Evolutionary conservation across 371 early-diverging fungal species (phyloP), one percentile per base, ranked within the genome.

Genomic region (Sporodiniella umbellata): DNA sequence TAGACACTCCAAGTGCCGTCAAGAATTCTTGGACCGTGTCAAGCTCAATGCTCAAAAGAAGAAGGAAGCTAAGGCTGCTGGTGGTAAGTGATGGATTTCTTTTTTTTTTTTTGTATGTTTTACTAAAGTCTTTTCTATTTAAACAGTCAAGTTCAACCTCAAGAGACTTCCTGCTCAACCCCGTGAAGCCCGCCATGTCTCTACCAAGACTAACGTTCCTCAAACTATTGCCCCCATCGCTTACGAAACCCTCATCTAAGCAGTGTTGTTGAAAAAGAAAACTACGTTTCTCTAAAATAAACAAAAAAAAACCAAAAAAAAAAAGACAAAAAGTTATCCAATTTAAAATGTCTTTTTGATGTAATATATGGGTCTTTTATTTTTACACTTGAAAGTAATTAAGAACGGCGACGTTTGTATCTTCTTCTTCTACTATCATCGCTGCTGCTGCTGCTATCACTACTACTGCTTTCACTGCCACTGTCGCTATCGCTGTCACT

Each of bases 1-100:
- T 70, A 95, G 90, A 85, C 96, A 95, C 91, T 96, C 96, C 80
- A 96, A 95, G 86, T 98, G 99, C 89, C 92, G 98, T 72, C 87
- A 93, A 70, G 98, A 98, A 66, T 96, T 96, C 85, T 83, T 97
- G 79, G 86, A 87, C 53, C 93, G 99, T 75, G 96, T 97, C 67
- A 92, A 93, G 85, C 84, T 87, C 64, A 96, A 96, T 84, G 89
- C 88, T 33, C 81, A 81, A 58, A 80, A 83, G 67, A 85, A 86
- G 79, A 83, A 85, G 80, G 88, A 89, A 51, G 92, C 95, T 44
- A 76, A 75, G 57, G 88, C 82, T 45, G 64, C 78, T 56, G 64
- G 64, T 78, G 64, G 70, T 69, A 65, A 53, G 60, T 48, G 18
- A 25, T 6, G 4, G 10, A 19, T 10, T 10, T 8, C 10, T 8